Evolutionary conservation across 2,329 filamentous ascomycete species (phyloP).

Genomic region (Fusarium irregulare): DNA sequence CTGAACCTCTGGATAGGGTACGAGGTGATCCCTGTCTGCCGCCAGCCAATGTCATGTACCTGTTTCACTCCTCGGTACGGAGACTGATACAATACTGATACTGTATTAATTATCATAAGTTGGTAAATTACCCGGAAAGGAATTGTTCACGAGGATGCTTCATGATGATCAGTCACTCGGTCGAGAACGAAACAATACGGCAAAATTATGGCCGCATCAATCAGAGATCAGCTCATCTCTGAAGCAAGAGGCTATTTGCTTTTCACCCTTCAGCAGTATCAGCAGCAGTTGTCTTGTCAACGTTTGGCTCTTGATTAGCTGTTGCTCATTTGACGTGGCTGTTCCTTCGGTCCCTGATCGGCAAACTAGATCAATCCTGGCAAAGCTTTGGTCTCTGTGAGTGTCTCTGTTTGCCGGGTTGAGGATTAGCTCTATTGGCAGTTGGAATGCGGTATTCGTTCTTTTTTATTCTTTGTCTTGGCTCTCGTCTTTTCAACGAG

Average conservation of each 20-base stretch:
- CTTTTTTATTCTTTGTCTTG: neutral
- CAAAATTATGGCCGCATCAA: neutral
- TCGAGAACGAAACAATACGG: neutral
- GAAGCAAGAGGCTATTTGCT: conserved; percentile 15
- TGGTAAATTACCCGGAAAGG: neutral
- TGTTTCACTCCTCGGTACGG: conserved; percentile 1
- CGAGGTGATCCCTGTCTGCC: neutral
- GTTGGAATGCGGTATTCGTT: conserved; percentile 29
- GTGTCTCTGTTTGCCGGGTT: conserved; percentile 6
- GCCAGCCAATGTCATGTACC: neutral
- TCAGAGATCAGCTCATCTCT: neutral
- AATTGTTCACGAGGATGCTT: conserved; percentile 18
- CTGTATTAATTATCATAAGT: neutral
- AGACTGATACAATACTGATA: neutral
- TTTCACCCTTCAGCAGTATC: neutral
- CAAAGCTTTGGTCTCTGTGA: neutral
- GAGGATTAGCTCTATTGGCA: conserved; percentile 12
- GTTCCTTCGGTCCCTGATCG: conserved; percentile 20
- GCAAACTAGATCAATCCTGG: conserved; percentile 6
- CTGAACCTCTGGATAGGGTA: conserved; percentile 1
- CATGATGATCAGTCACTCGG: conserved; percentile 19
- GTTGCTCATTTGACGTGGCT: conserved; percentile 9
- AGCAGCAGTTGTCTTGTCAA: conserved; percentile 14
- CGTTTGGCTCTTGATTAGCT: conserved; percentile 3
- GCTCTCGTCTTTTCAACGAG: conserved; percentile 3